phyloP scores from a whole-genome alignment of 768 basidiomycete genomes.

The Suillus americanus region DNA sequence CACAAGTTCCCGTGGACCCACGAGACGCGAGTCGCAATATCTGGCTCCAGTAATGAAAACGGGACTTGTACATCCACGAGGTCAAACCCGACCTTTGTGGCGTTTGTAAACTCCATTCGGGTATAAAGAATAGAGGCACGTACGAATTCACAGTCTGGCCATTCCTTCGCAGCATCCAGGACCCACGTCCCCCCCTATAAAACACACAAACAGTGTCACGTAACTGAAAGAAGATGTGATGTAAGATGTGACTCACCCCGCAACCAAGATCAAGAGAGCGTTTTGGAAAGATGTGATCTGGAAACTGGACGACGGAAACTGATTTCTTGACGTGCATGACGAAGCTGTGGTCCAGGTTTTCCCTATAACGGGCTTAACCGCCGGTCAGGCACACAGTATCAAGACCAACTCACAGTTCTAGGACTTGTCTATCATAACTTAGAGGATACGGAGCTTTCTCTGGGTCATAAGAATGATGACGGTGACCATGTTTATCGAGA shows the following conservation, averaged over 20 bases:
- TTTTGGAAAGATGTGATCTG: conserved; percentile 43
- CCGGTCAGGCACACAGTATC: conserved; percentile 1
- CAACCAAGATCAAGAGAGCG: conserved; percentile 70
- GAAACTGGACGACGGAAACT: conserved; percentile 60
- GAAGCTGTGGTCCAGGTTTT: conserved; percentile 54
- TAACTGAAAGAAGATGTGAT: conserved; percentile 11
- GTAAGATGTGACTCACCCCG: conserved; percentile 48
- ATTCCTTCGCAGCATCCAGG: conserved; percentile 69
- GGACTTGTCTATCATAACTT: conserved; percentile 63
- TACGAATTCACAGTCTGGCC: conserved; percentile 66
- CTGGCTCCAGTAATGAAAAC: conserved; percentile 46
- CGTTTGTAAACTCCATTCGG: neutral
- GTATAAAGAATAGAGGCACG: conserved; percentile 18
- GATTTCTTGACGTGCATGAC: conserved; percentile 48
- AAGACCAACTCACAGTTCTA: conserved; percentile 58
- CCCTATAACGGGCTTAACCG: conserved; percentile 33
- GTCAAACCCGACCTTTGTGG: conserved; percentile 70
- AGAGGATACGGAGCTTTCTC: conserved; percentile 83
- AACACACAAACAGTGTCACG: neutral
- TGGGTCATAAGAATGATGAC: conserved; percentile 64
- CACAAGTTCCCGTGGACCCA: conserved; percentile 84
- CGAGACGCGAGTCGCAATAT: conserved; percentile 55
- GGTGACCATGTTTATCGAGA: conserved; percentile 56
- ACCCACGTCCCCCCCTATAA: conserved; percentile 67
- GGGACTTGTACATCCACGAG: conserved; percentile 74